Conservation (phyloP, 306 rosid species). For the Castanopsis chinensis region DNA sequence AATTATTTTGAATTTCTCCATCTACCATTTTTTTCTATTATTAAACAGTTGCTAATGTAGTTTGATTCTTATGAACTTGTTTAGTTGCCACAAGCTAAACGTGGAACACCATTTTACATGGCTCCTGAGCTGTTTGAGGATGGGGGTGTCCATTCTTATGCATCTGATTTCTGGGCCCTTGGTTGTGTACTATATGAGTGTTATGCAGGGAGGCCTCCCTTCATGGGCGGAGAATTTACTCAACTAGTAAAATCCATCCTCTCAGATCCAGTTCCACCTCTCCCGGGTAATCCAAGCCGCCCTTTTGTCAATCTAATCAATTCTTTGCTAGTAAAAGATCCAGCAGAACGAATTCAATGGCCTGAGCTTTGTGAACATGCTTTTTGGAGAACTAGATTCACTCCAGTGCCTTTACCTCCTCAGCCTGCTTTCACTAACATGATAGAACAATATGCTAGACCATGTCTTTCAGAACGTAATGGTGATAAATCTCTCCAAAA, state of each 20-base stretch:
- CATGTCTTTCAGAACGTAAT: conserved; percentile 78
- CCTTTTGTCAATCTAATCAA: conserved; percentile 85
- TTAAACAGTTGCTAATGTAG: conserved; percentile 17
- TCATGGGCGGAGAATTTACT: conserved; percentile 90
- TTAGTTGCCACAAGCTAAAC: conserved; percentile 89
- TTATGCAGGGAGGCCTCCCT: conserved; percentile 91
- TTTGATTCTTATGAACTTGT: conserved; percentile 31
- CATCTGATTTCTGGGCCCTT: conserved; percentile 97
- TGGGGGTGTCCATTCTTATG: conserved; percentile 88
- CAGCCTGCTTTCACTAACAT: conserved; percentile 89
- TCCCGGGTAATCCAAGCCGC: conserved; percentile 91
- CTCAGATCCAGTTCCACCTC: conserved; percentile 85
- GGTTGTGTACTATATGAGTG: conserved; percentile 96
- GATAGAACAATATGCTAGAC: conserved; percentile 63
- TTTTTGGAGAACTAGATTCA: conserved; percentile 73
- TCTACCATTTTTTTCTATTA: not conserved
- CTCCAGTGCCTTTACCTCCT: conserved; percentile 63
- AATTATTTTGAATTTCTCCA: not conserved
- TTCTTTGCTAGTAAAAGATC: conserved; percentile 87
- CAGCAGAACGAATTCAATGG: conserved; percentile 95
- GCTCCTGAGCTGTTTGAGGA: conserved; percentile 99
- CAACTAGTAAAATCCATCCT: conserved; percentile 86
- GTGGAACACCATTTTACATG: conserved; percentile 98
- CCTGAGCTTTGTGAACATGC: conserved; percentile 91
- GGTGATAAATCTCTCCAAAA: conserved; percentile 69